Evolutionary conservation across 2,329 filamentous ascomycete genomes (phyloP), one percentile per base, ranked within the genome.

Genomic region (Didymella arachidicola): DNA sequence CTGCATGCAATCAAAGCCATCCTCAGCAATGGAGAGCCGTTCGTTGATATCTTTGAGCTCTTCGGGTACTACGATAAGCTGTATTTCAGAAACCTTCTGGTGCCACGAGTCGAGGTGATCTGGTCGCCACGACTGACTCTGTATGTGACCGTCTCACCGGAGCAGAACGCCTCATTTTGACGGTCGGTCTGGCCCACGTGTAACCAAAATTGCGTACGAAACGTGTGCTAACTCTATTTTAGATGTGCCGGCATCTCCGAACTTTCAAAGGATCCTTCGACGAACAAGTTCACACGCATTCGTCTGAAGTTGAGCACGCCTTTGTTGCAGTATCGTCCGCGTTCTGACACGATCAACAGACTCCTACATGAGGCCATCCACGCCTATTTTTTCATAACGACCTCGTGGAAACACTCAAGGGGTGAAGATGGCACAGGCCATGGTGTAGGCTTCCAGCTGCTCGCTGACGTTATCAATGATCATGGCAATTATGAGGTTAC

Each of bases 311-410:
- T 81, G 39, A 80, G 78, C 56, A 78, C 79, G 32, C 73, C 79
- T 26, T 66, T 81, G 48, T 71, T 81, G 47, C 79, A 81, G 59
- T 81, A 76, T 60, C 74, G 79, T 34, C 78, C 79, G 5, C 73
- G 78, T 30, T 69, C 70, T 46, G 79, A 81, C 62, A 77, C 77
- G 1, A 68, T 80, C 57, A 78, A 80, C 57, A 81, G 79, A 1
- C 66, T 81, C 19, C 68, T 81, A 3, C 79, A 81, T 57, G 79
- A 81, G 58, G 72, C 76, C 2, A 80, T 80, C 18, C 79, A 81
- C 48, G 79, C 79, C 26, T 81, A 80, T 61, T 80, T 81, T 69
- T 81, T 81, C 67, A 68, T 81, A 36, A 80, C 77, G 14, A 79
- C 78, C 2, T 78, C 78, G 8, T 80, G 77, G 77, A 66, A 59